Percentiles rank a stretch among this genome's conserved stretches.
These are phyloP conservation scores for Candida schatavii DNA, from an alignment of 805 yeast species.

Conservation along the genomic window DNA sequence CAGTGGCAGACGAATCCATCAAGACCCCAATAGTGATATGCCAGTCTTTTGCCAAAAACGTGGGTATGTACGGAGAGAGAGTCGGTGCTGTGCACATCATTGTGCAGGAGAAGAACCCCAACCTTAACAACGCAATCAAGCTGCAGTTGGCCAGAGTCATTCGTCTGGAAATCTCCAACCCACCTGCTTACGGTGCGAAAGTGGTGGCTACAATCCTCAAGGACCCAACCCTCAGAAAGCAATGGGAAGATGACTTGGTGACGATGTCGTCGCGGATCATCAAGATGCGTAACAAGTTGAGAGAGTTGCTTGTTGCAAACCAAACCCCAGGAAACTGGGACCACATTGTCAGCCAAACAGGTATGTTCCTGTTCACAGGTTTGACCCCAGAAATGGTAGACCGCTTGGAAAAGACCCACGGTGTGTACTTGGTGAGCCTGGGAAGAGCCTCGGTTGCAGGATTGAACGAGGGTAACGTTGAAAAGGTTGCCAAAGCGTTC, in stretches of 20 bases:
- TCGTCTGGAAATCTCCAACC: slow-evolving; percentile 86
- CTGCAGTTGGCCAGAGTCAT: slow-evolving; percentile 76
- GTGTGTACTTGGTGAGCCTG: slow-evolving; percentile 72
- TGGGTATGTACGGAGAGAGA: slow-evolving; percentile 97
- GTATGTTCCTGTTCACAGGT: slow-evolving; percentile 82
- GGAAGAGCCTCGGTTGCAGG: slow-evolving; percentile 97
- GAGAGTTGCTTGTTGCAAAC: slow-evolving; percentile 56
- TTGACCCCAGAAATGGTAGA: slow-evolving; percentile 72
- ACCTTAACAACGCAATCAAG: slow-evolving; percentile 53
- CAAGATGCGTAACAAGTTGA: slow-evolving; percentile 70
- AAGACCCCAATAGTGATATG: slow-evolving; percentile 54
- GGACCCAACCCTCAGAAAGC: slow-evolving; percentile 61
- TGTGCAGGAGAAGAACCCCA: slow-evolving; percentile 33
- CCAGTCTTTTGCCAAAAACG: slow-evolving; percentile 95
- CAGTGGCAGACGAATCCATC: slow-evolving; percentile 39
- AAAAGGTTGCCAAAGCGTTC: slow-evolving; percentile 74
- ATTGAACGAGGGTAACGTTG: slow-evolving; percentile 73
- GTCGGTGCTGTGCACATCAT: slow-evolving; percentile 88
- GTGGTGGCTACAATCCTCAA: slow-evolving; percentile 74
- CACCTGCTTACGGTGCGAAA: slow-evolving; percentile 95
- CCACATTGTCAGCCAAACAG: slow-evolving; percentile 32
- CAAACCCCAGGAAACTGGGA: slow-evolving; percentile 70
- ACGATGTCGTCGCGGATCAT: slow-evolving; percentile 86
- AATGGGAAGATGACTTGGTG: slow-evolving; percentile 81
- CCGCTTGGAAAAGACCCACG: slow-evolving; percentile 73